Evolutionary conservation across 768 basidiomycete genomes (phyloP), one percentile per base, ranked within the genome.

Genomic region (Clavaria fumosa): DNA sequence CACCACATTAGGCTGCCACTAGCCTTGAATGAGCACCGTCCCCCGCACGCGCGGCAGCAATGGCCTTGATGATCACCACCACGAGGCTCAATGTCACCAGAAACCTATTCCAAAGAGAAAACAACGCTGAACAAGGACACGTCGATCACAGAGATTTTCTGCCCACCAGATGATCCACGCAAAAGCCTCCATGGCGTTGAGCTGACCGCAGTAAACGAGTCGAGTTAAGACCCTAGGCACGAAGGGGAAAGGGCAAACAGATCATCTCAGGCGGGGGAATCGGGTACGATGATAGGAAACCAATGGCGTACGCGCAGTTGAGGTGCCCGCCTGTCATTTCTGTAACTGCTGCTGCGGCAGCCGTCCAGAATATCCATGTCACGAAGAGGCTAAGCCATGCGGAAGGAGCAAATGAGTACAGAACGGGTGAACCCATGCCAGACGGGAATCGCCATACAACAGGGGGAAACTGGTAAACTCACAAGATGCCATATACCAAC

Each of bases 321-420:
- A 80, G 51, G 7, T 76, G 71, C 10, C 83, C 83, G 9, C 75
- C 74, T 21, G 83, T 60, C 18, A 66, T 54, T 14, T 68, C 57
- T 1, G 83, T 84, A 32, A 85, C 65, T 2, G 77, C 65, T 1
- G 79, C 75, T 1, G 80, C 79, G 2, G 67, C 80, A 0, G 81
- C 72, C 2, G 71, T 63, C 83, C 83, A 88, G 42, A 83, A 63
- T 24, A 85, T 62, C 79, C 81, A 85, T 1, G 80, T 81, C 14
- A 85, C 10, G 34, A 62, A 40, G 34, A 84, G 54, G 56, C 81
- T 83, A n/a, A 24, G 17, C 21, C n/a, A 11, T 11, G 18, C 17
- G 24, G 12, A n/a, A 28, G 4, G 23, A 26, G 18, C 9, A 4
- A 28, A 7, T 5, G 31, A 4, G 12, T 14, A 17, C 41, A 37